phyloP scores from a whole-genome alignment of 768 basidiomycete species.

The Rhodocollybia butyracea region DNA sequence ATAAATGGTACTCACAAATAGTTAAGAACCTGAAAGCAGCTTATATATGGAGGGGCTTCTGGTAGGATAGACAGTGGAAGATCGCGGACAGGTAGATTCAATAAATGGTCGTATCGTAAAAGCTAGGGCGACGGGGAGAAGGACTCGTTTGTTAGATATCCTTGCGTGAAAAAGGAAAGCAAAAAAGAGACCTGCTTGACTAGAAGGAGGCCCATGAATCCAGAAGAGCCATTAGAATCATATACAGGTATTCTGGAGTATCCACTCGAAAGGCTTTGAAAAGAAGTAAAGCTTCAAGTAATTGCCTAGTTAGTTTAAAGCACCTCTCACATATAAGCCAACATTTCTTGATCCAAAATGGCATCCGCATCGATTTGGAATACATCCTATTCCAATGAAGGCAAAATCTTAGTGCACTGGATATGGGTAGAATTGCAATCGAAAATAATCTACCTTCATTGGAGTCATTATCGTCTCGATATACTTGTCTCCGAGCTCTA shows the following conservation, averaged over 20 bases:
- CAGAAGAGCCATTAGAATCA: constrained; percentile 57
- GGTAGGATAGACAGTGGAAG: constrained; percentile 84
- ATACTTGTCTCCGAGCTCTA: constrained; percentile 73
- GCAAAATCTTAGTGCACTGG: no score
- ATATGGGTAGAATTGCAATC: neutral
- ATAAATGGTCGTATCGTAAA: constrained; percentile 84
- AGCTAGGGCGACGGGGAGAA: constrained; percentile 48
- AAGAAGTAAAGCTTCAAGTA: constrained; percentile 1
- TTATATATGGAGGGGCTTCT: constrained; percentile 84
- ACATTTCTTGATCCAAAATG: constrained; percentile 71
- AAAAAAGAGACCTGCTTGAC: constrained; percentile 65
- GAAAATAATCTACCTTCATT: constrained; percentile 47
- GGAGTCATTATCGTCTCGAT: constrained; percentile 83
- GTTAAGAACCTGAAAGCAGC: constrained; percentile 92
- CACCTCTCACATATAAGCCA: constrained; percentile 68
- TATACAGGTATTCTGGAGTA: constrained; percentile 94
- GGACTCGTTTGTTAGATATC: neutral
- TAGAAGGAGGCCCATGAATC: constrained; percentile 80
- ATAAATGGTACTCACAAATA: no score
- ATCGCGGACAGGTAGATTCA: constrained; percentile 65
- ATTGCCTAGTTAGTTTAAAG: neutral
- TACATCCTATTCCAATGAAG: no score
- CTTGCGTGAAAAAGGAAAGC: neutral
- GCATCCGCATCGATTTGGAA: constrained; percentile 76
- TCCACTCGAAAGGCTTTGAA: constrained; percentile 61